Evolutionary conservation across 805 yeast species (phyloP), one percentile per base, ranked within the genome.

Genomic region (Nakazawaea sp.): DNA sequence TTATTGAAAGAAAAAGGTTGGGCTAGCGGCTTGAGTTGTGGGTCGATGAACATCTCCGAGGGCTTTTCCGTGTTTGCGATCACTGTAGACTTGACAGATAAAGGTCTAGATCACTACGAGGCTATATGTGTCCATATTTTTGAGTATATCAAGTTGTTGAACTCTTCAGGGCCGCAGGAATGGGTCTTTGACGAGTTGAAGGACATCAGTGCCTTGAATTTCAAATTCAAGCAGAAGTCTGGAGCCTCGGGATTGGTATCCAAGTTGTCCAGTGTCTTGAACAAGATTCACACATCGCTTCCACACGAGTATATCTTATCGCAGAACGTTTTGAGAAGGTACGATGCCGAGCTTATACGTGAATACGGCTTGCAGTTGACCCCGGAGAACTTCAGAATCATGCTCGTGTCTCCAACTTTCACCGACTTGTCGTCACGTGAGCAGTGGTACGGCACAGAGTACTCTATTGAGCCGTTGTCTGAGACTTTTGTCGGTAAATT

Each of bases 401-500:
- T 68, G 30, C 53, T 89, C 18, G 62, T 76, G 11, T 65, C 73
- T 21, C 78, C 64, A 56, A 72, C 55, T 45, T 66, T 75, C 36
- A 68, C 67, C 5, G 68, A 77, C 3, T 59, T 72, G 32, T 62
- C 67, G 38, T 45, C 59, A 12, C 64, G 52, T 16, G 98, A 90
- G 55, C 68, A 75, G 50, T 90, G 96, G 96, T 90, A 92, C 53
- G 96, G 95, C 3, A 87, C 97, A 0, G 82, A 83, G 47, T 85
- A 87, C 53, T 59, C 71, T 2, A 55, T 70, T 30, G 64, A 59
- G 9, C 60, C 64, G 12, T 50, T 85, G 17, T 62, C 75, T 2
- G 30, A 44, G 0, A 61, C 59, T 1, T 54, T 80, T 3, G 12
- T 63, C 5, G 33, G 52, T 8, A 50, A 45, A 27, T 51, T 77